phyloP scores from a whole-genome alignment of 2,329 filamentous ascomycete species.

The Capronia epimyces region DNA sequence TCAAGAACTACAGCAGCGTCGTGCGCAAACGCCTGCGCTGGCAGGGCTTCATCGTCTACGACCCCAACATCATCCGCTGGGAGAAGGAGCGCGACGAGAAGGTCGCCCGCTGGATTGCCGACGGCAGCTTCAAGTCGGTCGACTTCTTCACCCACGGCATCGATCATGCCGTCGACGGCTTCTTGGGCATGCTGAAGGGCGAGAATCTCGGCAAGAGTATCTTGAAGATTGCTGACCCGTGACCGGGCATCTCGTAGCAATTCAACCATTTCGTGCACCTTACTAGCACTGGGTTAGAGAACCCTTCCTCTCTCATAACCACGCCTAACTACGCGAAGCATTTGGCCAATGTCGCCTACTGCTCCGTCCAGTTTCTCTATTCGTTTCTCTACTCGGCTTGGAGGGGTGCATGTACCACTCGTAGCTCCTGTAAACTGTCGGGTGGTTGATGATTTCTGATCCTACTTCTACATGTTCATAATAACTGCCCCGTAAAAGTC shows the following conservation, averaged over 20 bases:
- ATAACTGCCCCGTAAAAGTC: too few relatives aligned
- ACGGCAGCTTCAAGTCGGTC: constrained; percentile 64
- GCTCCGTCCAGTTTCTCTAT: too few relatives aligned
- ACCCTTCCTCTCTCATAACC: too few relatives aligned
- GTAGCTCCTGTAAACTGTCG: too few relatives aligned
- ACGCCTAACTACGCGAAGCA: too few relatives aligned
- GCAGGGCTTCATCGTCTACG: constrained; percentile 63
- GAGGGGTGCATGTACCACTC: too few relatives aligned
- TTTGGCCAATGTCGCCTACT: too few relatives aligned
- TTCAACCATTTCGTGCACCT: too few relatives aligned
- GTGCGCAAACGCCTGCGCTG: constrained; percentile 57
- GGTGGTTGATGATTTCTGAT: too few relatives aligned
- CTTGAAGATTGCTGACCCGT: constrained; percentile 48
- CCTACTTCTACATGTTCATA: too few relatives aligned
- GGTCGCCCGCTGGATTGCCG: constrained; percentile 62
- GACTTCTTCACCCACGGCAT: constrained; percentile 63
- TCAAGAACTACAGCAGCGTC: constrained; percentile 57
- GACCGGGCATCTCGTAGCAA: background rate
- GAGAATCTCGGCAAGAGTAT: constrained; percentile 76
- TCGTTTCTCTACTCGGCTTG: too few relatives aligned
- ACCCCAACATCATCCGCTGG: constrained; percentile 58
- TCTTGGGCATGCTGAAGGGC: constrained; percentile 65
- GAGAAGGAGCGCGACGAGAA: constrained; percentile 61
- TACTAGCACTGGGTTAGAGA: too few relatives aligned
- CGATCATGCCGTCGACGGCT: constrained; percentile 62